Evolutionary conservation across 306 rosid genomes (phyloP).

Genomic region (Casuarina cunninghamiana): DNA sequence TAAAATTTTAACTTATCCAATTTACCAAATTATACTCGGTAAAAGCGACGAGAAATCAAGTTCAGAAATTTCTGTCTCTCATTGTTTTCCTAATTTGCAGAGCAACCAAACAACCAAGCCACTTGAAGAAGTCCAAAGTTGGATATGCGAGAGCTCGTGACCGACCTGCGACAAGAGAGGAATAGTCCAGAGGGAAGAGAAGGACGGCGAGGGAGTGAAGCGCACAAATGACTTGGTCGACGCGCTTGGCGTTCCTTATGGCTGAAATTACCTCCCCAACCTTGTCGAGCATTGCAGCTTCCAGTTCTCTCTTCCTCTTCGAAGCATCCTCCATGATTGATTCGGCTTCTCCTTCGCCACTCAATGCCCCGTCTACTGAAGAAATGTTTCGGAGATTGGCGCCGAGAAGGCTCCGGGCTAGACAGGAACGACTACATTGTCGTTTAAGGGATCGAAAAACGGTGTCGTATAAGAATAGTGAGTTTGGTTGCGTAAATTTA

Average conservation of each 20-base stretch:
- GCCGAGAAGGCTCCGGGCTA: not conserved
- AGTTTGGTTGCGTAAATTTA: no score
- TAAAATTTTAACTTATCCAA: not conserved
- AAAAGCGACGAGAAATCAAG: not conserved
- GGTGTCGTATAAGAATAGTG: not conserved
- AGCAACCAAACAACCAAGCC: slow-evolving; percentile 9
- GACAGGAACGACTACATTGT: not conserved
- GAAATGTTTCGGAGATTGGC: not conserved
- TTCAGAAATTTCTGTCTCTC: not conserved
- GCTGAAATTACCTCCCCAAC: slow-evolving; percentile 64
- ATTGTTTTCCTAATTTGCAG: not conserved
- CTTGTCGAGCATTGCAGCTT: slow-evolving; percentile 43
- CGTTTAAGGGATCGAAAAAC: not conserved
- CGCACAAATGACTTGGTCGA: slow-evolving; percentile 71
- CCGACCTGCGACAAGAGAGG: slow-evolving; percentile 67
- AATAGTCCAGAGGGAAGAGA: slow-evolving; percentile 61
- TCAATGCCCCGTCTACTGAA: not conserved
- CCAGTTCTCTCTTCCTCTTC: slow-evolving; percentile 46
- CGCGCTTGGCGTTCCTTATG: slow-evolving; percentile 57
- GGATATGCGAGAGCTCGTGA: slow-evolving; percentile 2
- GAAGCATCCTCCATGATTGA: slow-evolving; percentile 43
- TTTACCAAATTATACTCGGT: not conserved
- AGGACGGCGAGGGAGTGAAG: slow-evolving; percentile 69
- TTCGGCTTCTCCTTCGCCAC: slow-evolving; percentile 5
- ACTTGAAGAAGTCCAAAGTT: not conserved